These are phyloP conservation scores for Hypomyces rosellus DNA, from an alignment of 2,329 filamentous ascomycete species.

Conservation along the genomic window DNA sequence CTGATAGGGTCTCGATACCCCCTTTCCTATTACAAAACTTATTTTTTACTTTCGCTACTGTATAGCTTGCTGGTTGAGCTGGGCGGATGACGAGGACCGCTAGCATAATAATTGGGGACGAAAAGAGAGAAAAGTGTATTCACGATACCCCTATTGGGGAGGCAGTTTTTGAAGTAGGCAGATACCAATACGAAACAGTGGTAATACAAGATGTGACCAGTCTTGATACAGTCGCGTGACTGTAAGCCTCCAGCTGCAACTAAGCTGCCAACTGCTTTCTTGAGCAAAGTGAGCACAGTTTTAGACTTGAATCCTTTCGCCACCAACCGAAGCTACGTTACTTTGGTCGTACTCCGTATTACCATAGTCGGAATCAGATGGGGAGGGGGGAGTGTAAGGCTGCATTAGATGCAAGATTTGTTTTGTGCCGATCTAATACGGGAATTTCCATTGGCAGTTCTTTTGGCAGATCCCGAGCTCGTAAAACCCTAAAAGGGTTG, in stretches of 20 bases:
- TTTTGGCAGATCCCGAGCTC: too few relatives aligned
- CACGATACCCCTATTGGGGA: constrained; percentile 7
- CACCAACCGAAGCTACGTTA: constrained; percentile 2
- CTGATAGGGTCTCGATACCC: constrained; percentile 20
- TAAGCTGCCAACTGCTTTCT: too few relatives aligned
- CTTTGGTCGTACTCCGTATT: not conserved
- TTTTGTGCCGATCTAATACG: too few relatives aligned
- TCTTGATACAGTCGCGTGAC: not conserved
- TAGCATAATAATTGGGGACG: not conserved
- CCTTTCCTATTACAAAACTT: constrained; percentile 5
- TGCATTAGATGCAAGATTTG: too few relatives aligned
- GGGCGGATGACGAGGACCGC: not conserved
- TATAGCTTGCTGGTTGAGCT: constrained; percentile 11
- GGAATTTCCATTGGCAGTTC: too few relatives aligned
- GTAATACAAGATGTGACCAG: not conserved
- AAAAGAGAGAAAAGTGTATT: constrained; percentile 3
- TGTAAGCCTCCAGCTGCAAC: not conserved
- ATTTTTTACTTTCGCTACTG: constrained; percentile 11
- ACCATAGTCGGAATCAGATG: too few relatives aligned
- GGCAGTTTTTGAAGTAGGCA: constrained; percentile 1
- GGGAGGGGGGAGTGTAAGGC: too few relatives aligned
- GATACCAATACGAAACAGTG: constrained; percentile 7
- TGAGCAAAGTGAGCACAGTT: too few relatives aligned
- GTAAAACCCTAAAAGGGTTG: too few relatives aligned
- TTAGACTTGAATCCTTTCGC: not conserved